Evolutionary conservation across 163 green algal species (phyloP), one percentile per base, ranked within the genome.

Genomic region (Chloroidium sp.): DNA sequence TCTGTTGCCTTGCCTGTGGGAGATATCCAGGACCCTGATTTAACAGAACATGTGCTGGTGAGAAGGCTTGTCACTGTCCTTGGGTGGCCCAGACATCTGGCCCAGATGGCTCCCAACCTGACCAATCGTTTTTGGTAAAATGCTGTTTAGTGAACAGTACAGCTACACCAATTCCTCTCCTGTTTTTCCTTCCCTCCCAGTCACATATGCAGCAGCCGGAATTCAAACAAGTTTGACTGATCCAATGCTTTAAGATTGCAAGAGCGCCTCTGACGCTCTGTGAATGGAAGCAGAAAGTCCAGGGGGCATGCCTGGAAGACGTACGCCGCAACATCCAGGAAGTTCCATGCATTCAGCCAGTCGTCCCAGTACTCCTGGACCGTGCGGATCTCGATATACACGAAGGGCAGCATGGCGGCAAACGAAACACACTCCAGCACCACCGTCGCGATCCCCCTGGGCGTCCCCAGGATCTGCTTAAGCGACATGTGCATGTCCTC

Each of bases 351-450:
- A 67, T 6, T 13, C 0, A 92, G 14, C 92, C 92, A 96, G 61
- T 85, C 85, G 8, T 61, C 68, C 36, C 90, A 85, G 76, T 95
- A 94, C 8, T 88, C 87, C 0, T 69, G 60, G 0, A 94, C 74
- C 0, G 88, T 93, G 84, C 88, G 90, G 1, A 83, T n/a, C 82
- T 93, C 88, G 78, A 93, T 91, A 80, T 92, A 91, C 4, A 94
- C 62, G 75, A 96, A 96, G 0, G 92, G 90, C 36, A 87, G 58
- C 91, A 96, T 95, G 78, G 74, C 83, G 2, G 86, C 67, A 61
- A 92, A 75, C 0, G 88, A 75, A 2, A 87, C 57, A 1, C 86
- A 36, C 76, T 91, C 85, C 1, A 74, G 80, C 1, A 74, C 76
- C 0, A 93, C 82, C 2, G 82, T 79, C 0, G 61, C 8, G 36